Base-by-base conservation (phyloP, 441 rosid species). In the Breynia disticha region DNA sequence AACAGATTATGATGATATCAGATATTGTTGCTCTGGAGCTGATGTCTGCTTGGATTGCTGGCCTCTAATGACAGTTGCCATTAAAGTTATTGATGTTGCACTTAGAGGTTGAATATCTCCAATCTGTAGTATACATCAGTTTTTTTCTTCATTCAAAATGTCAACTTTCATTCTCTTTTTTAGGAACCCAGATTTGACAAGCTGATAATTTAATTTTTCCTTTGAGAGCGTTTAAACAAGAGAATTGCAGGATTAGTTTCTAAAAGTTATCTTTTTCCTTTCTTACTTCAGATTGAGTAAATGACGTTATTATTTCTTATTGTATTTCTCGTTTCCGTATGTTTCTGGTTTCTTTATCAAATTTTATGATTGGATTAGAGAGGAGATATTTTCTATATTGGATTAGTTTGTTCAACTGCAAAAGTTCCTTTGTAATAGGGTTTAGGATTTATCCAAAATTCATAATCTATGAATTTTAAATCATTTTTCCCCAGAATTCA, bases 1-100 rank as follows among this genome's bases (percentile, higher is more conserved):
- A 38, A 65, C 95, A 51, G 97, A 91, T 62, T 91, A 91, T 64
- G 97, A 91, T 37, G 91, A 88, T 43, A 85, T 84, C 56, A 82
- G 98, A 67, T 88, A 75, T 61, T 91, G 97, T 74, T 91, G 97
- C 81, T 79, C 94, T 0, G 95, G 95, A 57, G 97, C 97, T 19
- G 95, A 86, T 73, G 83, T 79, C 72, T 91, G 95, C 75, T 71
- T 86, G 69, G 80, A 77, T 4, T 91, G 97, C 74, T 88, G 97
- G 97, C 97, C 98, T 62, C 64, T 86, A 60, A 91, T 91, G 95
- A 88, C 97, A 5, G 72, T 79, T 64, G 95, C 97, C 57, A 83
- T 91, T 66, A 91, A 88, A 86, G 95, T 91, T 67, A 79, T 91
- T 61, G 83, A 91, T 54, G 72, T 82, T 59, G 75, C 94, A 41